Evolutionary conservation across 306 rosid species (phyloP).

Genomic region (Castanospermum australe): DNA sequence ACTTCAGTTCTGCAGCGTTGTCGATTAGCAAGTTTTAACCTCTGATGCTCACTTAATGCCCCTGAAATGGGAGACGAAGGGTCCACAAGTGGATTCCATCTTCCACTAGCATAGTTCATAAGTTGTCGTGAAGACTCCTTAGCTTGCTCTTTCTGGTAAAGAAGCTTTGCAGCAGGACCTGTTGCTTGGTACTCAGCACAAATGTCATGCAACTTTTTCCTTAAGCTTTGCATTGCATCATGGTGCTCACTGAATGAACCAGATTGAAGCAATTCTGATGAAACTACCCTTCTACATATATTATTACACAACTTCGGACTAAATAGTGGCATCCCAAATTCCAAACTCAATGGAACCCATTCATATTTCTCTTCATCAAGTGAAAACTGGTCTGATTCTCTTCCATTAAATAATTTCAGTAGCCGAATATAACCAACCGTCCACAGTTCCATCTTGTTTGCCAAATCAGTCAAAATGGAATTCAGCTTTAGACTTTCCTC

Average conservation of each 20-base stretch:
- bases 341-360: slow-evolving; percentile 94
- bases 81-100: slow-evolving; percentile 89
- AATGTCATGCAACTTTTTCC: slow-evolving; percentile 73
- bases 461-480: slow-evolving; percentile 59
- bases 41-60: slow-evolving; percentile 68
- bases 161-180: slow-evolving; percentile 91
- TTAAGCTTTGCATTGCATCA: slow-evolving; percentile 75
- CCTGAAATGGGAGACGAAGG: slow-evolving; percentile 97
- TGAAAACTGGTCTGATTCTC: slow-evolving; percentile 53
- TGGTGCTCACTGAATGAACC: slow-evolving; percentile 72
- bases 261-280: slow-evolving; percentile 81
- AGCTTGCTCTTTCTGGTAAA: slow-evolving; percentile 78
- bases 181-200: slow-evolving; percentile 86
- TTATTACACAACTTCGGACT: slow-evolving; percentile 78
- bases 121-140: slow-evolving; percentile 68
- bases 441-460: slow-evolving; percentile 67
- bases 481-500: slow-evolving; percentile 63
- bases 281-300: slow-evolving; percentile 78
- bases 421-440: slow-evolving; percentile 92
- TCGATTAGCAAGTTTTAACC: slow-evolving; percentile 79
- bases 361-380: slow-evolving; percentile 61
- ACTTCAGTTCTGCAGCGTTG: slow-evolving; percentile 81
- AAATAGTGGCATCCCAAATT: slow-evolving; percentile 91
- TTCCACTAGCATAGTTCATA: slow-evolving; percentile 93
- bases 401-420: slow-evolving; percentile 68